Conservation (phyloP, 257 asterid species). For the Mitragyna speciosa region DNA sequence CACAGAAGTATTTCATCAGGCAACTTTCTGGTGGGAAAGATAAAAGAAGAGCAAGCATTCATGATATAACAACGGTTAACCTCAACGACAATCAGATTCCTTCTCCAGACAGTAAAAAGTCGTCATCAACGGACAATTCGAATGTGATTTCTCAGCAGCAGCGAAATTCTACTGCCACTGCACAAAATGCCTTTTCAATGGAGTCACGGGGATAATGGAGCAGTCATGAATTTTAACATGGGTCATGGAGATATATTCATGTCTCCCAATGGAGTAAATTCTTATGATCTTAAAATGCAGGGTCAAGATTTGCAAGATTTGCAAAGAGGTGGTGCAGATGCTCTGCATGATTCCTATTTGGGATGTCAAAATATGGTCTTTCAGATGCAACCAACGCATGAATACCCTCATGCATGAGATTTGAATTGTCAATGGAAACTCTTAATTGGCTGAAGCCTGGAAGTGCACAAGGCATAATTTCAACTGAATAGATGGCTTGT, state of each 20-base stretch:
- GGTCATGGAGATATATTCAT: slow-evolving; percentile 42
- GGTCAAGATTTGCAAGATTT: slow-evolving; percentile 49
- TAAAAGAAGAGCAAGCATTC: slow-evolving; percentile 92
- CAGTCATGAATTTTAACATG: slow-evolving; percentile 44
- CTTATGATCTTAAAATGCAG: slow-evolving; percentile 45
- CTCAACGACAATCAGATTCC: slow-evolving; percentile 50
- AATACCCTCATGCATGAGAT: slow-evolving; percentile 56
- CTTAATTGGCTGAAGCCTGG: slow-evolving; percentile 14
- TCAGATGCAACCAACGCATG: slow-evolving; percentile 67
- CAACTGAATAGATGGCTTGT: slow-evolving; percentile 45
- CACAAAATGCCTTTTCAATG: slow-evolving; percentile 58
- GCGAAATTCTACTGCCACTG: slow-evolving; percentile 26
- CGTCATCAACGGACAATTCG: slow-evolving; percentile 45
- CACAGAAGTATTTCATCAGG: slow-evolving; percentile 90
- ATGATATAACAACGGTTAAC: slow-evolving; percentile 82
- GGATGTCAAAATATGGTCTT: slow-evolving; percentile 60
- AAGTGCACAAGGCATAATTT: slow-evolving; percentile 26
- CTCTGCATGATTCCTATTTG: slow-evolving; percentile 43
- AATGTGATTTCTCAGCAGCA: slow-evolving; percentile 26
- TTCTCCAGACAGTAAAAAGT: slow-evolving; percentile 52
- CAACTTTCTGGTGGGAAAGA: slow-evolving; percentile 90
- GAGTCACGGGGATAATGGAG: slow-evolving; percentile 45
- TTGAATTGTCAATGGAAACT: slow-evolving; percentile 1
- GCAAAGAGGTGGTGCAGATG: slow-evolving; percentile 46
- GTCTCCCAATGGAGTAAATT: slow-evolving; percentile 37